These are phyloP conservation scores for Aspergillus hancockii DNA, from an alignment of 495 filamentous ascomycete species.

Conservation along the genomic window DNA sequence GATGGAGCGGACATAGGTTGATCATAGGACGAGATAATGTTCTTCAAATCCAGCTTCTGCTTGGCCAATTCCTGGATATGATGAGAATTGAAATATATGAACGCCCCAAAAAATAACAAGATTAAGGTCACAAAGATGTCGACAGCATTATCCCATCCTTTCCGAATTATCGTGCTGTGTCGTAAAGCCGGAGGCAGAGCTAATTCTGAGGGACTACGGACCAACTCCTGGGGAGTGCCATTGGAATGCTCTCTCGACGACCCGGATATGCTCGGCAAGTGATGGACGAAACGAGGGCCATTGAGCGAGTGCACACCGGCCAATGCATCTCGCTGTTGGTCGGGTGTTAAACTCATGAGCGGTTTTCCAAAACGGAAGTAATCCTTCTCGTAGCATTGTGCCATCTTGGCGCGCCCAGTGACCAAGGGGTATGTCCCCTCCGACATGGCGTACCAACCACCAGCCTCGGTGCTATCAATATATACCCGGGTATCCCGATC, in stretches of 20 bases:
- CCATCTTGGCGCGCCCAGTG: slow-evolving; percentile 65
- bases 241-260: slow-evolving; percentile 37
- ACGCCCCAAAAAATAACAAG: slow-evolving; percentile 44
- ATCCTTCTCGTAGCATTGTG: slow-evolving; percentile 64
- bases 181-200: slow-evolving; percentile 48
- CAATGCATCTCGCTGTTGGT: slow-evolving; percentile 49
- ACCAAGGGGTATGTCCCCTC: slow-evolving; percentile 82
- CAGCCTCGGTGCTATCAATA: slow-evolving; percentile 79
- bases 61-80: slow-evolving; percentile 50
- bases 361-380: slow-evolving; percentile 47
- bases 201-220: slow-evolving; percentile 41
- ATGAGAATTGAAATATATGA: slow-evolving; percentile 53
- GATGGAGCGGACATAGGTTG: slow-evolving; percentile 47
- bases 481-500: slow-evolving; percentile 70
- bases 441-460: slow-evolving; percentile 93
- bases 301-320: slow-evolving; percentile 55
- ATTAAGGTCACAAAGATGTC: slow-evolving; percentile 53
- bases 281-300: slow-evolving; percentile 34
- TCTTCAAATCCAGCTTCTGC: slow-evolving; percentile 55
- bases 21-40: slow-evolving; percentile 49
- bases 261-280: slow-evolving; percentile 40
- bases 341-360: slow-evolving; percentile 41
- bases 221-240: slow-evolving; percentile 43
- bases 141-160: slow-evolving; percentile 51
- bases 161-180: slow-evolving; percentile 54